Percentiles rank a stretch among this genome's conserved stretches.
Conservation (phyloP, 129 eudicot species). For the Saposhnikovia divaricata region DNA sequence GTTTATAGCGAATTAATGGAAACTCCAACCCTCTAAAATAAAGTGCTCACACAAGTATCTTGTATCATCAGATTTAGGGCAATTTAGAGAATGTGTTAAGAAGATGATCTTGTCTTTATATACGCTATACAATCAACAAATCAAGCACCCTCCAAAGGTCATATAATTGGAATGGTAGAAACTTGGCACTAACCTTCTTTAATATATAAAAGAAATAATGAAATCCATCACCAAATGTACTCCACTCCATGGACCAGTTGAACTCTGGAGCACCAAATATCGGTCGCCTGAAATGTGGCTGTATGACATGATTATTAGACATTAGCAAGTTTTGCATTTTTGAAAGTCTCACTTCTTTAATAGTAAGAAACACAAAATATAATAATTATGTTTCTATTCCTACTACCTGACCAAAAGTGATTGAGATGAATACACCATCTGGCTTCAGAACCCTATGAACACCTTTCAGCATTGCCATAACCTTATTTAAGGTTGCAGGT, state of each 20-base stretch:
- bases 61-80: background rate
- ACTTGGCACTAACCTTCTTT: constrained; percentile 53
- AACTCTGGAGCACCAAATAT: constrained; percentile 63
- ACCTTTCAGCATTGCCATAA: constrained; percentile 83
- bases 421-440: constrained; percentile 76
- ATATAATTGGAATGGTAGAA: background rate
- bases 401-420: constrained; percentile 91
- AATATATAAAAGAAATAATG: constrained; percentile 84
- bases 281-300: constrained; percentile 97
- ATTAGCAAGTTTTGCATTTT: background rate
- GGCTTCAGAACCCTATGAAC: constrained; percentile 84
- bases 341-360: background rate
- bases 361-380: background rate
- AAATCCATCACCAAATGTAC: constrained; percentile 91
- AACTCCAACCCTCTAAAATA: background rate
- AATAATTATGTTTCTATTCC: background rate
- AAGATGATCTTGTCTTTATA: background rate
- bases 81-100: background rate
- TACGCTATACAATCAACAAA: background rate
- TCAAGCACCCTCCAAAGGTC: background rate
- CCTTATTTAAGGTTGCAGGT: constrained; percentile 49
- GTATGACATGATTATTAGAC: constrained; percentile 19
- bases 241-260: constrained; percentile 81
- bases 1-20: background rate
- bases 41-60: background rate